These are phyloP conservation scores for Barbarea vulgaris DNA, from an alignment of 345 rosid species.

Conservation along the genomic window DNA sequence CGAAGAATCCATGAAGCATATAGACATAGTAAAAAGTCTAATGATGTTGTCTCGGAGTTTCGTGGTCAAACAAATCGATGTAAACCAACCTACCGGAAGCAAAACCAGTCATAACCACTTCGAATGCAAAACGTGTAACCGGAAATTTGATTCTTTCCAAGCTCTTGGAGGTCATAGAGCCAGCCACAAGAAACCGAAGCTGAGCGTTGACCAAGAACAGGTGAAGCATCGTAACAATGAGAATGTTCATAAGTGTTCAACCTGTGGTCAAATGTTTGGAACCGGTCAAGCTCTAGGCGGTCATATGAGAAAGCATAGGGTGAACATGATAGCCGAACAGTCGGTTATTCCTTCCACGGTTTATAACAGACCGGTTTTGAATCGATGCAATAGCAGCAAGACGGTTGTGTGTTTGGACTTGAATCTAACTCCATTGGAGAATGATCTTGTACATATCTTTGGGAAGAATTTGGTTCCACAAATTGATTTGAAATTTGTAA, in stretches of 20 bases:
- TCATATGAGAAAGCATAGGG: constrained; percentile 69
- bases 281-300: constrained; percentile 78
- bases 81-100: constrained; percentile 13
- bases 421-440: constrained; percentile 76
- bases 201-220: constrained; percentile 33
- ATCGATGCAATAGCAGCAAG: constrained; percentile 49
- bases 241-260: constrained; percentile 53
- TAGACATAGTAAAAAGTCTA: constrained; percentile 48
- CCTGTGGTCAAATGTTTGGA: constrained; percentile 56
- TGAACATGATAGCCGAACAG: background rate
- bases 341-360: background rate
- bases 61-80: constrained; percentile 33
- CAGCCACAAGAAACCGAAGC: constrained; percentile 63
- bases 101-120: constrained; percentile 28
- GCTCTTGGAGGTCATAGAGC: constrained; percentile 81
- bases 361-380: constrained; percentile 44
- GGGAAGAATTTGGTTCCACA: constrained; percentile 57
- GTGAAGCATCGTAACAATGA: constrained; percentile 15
- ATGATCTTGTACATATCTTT: constrained; percentile 52
- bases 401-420: constrained; percentile 53
- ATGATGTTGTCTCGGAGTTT: constrained; percentile 47
- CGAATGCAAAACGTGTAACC: constrained; percentile 73
- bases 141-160: constrained; percentile 63
- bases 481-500: constrained; percentile 44
- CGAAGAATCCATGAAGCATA: constrained; percentile 36